These are phyloP conservation scores for Neurospora sp. DNA, from an alignment of 495 filamentous ascomycete genomes.

Conservation along the genomic window DNA sequence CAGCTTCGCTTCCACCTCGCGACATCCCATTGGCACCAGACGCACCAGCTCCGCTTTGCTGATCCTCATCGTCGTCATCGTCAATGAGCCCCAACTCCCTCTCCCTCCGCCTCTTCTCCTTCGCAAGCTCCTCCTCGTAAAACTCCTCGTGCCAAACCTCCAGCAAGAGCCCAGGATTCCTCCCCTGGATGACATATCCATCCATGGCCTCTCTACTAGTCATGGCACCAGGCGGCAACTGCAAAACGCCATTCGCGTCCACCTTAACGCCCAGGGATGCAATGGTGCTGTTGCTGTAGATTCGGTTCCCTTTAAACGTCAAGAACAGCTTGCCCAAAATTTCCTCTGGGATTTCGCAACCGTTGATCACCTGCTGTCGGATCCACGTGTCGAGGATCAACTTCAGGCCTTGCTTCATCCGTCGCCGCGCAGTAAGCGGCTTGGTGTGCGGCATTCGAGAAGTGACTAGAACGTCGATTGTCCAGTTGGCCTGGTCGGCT, in stretches of 20 bases:
- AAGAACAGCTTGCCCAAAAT: conserved; percentile 48
- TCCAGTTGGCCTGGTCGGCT: not conserved
- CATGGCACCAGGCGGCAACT: conserved; percentile 18
- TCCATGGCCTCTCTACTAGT: conserved; percentile 21
- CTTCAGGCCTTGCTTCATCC: conserved; percentile 10
- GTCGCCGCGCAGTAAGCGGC: conserved; percentile 4
- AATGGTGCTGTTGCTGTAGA: conserved; percentile 67
- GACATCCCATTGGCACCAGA: not conserved
- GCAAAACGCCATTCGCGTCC: conserved; percentile 25
- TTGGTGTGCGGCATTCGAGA: conserved; percentile 7
- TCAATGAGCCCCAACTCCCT: conserved; percentile 15
- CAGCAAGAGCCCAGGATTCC: conserved; percentile 41
- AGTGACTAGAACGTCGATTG: conserved; percentile 6
- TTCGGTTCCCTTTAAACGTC: conserved; percentile 64
- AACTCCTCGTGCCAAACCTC: conserved; percentile 62
- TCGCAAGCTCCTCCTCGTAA: conserved; percentile 37
- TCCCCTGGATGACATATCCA: conserved; percentile 5
- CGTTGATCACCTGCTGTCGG: not conserved
- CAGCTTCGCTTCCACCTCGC: conserved; percentile 4
- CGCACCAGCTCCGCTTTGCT: not conserved
- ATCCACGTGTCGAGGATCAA: conserved; percentile 13
- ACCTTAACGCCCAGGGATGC: conserved; percentile 50
- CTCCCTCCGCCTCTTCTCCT: conserved; percentile 27
- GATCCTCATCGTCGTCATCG: conserved; percentile 1
- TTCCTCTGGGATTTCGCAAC: conserved; percentile 1